phyloP scores from a whole-genome alignment of 225 moss, liverwort and hornwort species.

The Physcomitrellopsis africana region DNA sequence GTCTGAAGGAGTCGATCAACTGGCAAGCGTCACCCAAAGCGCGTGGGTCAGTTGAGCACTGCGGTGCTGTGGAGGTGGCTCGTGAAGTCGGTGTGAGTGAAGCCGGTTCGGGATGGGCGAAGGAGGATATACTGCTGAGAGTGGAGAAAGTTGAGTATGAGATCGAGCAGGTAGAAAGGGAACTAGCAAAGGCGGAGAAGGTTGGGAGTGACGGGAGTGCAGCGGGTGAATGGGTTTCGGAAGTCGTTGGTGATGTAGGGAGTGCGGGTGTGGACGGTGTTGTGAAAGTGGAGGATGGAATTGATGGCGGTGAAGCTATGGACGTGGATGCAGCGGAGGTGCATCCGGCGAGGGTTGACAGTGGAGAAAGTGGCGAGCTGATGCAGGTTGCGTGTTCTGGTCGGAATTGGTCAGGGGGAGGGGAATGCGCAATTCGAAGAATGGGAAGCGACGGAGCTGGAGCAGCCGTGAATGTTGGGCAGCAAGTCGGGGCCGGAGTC shows the following conservation, averaged over 20 bases:
- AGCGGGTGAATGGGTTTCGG: neutral
- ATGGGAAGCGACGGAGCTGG: slow-evolving; percentile 1
- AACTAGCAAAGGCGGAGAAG: slow-evolving; percentile 61
- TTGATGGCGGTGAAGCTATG: slow-evolving; percentile 51
- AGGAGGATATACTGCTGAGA: slow-evolving; percentile 71
- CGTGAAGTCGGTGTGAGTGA: slow-evolving; percentile 42
- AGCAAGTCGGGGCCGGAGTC: neutral
- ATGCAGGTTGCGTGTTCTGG: slow-evolving; percentile 21
- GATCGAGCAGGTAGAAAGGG: slow-evolving; percentile 85
- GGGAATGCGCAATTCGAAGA: too few species aligned
- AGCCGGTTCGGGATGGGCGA: slow-evolving; percentile 68
- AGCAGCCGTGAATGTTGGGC: slow-evolving; percentile 22
- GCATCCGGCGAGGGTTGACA: slow-evolving; percentile 23
- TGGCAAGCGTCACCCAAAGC: slow-evolving; percentile 40
- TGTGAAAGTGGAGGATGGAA: slow-evolving; percentile 24
- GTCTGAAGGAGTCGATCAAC: slow-evolving; percentile 33
- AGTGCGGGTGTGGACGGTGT: slow-evolving; percentile 16
- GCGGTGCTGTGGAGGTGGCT: slow-evolving; percentile 33
- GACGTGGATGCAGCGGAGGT: slow-evolving; percentile 53
- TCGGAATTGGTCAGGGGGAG: neutral
- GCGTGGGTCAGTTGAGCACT: slow-evolving; percentile 42
- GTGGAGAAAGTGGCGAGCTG: slow-evolving; percentile 38
- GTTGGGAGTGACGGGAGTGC: slow-evolving; percentile 26
- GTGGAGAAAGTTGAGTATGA: slow-evolving; percentile 92
- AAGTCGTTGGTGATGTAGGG: slow-evolving; percentile 10